Percentiles rank a stretch among this genome's conserved stretches.
phyloP scores from a whole-genome alignment of 139 green algal genomes.

The Volvox africanus region DNA sequence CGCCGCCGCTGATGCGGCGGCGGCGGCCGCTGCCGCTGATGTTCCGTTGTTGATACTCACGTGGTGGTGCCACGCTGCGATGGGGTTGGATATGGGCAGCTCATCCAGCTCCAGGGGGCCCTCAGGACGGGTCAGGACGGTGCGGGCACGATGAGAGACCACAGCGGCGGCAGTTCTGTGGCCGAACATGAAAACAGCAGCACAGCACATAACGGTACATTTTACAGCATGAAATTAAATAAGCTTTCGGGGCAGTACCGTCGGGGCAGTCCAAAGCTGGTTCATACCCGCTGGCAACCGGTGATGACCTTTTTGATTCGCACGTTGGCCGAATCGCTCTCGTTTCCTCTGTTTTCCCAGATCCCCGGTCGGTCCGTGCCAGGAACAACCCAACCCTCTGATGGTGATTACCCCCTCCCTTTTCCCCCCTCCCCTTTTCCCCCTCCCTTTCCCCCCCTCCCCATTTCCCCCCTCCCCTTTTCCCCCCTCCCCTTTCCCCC shows the following conservation, averaged over 20 bases:
- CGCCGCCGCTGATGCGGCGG: neutral
- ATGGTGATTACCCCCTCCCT: too few species aligned
- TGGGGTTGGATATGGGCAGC: slow-evolving; percentile 24
- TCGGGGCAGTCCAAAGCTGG: too few species aligned
- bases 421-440: too few species aligned
- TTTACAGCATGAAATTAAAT: too few species aligned
- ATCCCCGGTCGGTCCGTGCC: too few species aligned
- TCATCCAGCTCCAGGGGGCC: slow-evolving; percentile 39
- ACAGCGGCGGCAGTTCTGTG: slow-evolving; percentile 1
- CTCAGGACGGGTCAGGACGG: neutral
- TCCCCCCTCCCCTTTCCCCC: neutral
- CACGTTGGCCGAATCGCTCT: too few species aligned
- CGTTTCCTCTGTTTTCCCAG: too few species aligned
- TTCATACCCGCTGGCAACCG: too few species aligned
- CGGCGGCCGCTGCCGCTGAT: neutral
- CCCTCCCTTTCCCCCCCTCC: neutral
- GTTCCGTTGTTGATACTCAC: neutral
- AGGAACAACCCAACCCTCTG: too few species aligned
- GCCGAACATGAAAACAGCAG: neutral
- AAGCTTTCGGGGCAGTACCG: too few species aligned
- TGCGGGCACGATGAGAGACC: neutral
- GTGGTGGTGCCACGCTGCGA: neutral
- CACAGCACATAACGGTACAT: too few species aligned
- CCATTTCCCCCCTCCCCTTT: neutral
- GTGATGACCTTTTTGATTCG: too few species aligned